These are phyloP conservation scores for Nemania sp. DNA, from an alignment of 2,329 filamentous ascomycete species.

Conservation along the genomic window DNA sequence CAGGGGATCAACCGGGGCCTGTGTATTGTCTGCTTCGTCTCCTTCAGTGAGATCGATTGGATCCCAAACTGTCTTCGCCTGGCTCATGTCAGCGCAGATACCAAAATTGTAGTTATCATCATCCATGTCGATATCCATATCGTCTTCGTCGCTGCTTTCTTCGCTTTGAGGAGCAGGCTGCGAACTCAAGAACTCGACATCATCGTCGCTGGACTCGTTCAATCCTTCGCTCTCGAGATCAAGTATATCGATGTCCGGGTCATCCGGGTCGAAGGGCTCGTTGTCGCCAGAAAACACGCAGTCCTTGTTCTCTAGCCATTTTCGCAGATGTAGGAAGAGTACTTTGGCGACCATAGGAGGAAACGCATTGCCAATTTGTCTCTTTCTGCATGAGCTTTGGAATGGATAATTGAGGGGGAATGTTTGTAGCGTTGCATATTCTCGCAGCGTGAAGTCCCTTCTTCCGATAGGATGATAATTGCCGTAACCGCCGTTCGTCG, in stretches of 20 bases:
- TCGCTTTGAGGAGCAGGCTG: constrained; percentile 14
- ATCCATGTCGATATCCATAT: constrained; percentile 30
- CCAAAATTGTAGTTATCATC: constrained; percentile 3
- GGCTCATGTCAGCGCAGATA: constrained; percentile 18
- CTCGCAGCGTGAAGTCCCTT: constrained; percentile 66
- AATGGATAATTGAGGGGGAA: constrained; percentile 69
- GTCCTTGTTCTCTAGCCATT: constrained; percentile 51
- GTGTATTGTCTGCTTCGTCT: neutral
- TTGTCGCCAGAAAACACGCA: constrained; percentile 33
- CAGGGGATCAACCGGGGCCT: constrained; percentile 4
- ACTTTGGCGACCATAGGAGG: constrained; percentile 61
- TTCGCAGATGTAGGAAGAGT: constrained; percentile 52
- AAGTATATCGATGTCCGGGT: constrained; percentile 18
- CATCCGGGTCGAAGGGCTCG: constrained; percentile 29
- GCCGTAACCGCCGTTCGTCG: constrained; percentile 59
- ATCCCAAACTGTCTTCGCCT: constrained; percentile 1
- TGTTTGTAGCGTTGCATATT: constrained; percentile 69
- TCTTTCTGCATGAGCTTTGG: constrained; percentile 49
- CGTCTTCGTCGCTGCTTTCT: constrained; percentile 16
- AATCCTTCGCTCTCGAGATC: constrained; percentile 19
- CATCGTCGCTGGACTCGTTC: constrained; percentile 7
- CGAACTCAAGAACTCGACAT: constrained; percentile 28
- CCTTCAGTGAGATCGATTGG: neutral
- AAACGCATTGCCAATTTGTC: constrained; percentile 80
- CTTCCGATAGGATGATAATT: constrained; percentile 68